Conservation (phyloP, 192 early-diverging fungal species). For the Entomortierella beljakovae region DNA sequence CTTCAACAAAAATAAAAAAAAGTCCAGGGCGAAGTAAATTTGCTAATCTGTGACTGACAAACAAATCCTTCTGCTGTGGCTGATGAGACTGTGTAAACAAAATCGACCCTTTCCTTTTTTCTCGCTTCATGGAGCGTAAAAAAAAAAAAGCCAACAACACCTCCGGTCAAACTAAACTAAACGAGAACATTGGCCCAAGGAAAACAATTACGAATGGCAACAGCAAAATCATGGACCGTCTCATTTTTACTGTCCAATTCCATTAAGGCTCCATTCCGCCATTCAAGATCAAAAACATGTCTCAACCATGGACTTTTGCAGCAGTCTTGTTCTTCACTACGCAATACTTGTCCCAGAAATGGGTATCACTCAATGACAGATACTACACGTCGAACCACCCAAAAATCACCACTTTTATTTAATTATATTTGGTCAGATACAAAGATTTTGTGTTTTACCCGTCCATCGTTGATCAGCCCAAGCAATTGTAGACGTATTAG, state of each 20-base stretch:
- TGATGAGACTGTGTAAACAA: no score
- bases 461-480: not conserved
- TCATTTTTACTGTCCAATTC: not conserved
- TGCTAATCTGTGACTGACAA: no score
- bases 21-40: no score
- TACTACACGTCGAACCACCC: not conserved
- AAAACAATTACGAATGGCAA: constrained; percentile 10
- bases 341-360: not conserved
- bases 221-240: constrained; percentile 3
- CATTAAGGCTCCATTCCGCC: not conserved
- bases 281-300: not conserved
- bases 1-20: no score
- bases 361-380: constrained; percentile 1
- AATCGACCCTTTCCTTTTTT: no score
- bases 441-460: not conserved
- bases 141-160: no score
- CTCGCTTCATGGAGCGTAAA: no score
- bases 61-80: no score
- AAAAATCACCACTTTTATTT: not conserved
- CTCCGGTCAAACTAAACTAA: not conserved
- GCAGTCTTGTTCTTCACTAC: no score
- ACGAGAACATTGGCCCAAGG: not conserved
- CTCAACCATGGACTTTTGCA: not conserved
- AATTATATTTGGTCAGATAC: no score
- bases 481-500: constrained; percentile 3